Percentiles rank a stretch among this genome's conserved stretches.
These are phyloP conservation scores for Sisymbrium irio DNA, from an alignment of 345 rosid species.

Conservation along the genomic window DNA sequence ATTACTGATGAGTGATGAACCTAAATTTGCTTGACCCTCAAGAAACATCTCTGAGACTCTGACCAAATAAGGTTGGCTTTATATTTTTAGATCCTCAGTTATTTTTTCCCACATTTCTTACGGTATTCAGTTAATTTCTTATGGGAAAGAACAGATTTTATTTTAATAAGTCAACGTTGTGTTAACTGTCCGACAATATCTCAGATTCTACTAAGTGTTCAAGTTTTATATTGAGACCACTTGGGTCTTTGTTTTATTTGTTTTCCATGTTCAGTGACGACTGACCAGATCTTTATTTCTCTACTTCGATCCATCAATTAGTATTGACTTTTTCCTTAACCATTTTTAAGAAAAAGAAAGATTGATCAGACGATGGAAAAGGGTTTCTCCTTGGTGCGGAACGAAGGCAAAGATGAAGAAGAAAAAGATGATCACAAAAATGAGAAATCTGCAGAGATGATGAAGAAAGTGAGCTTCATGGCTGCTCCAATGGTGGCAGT, in stretches of 20 bases:
- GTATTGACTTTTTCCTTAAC: not conserved
- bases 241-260: not conserved
- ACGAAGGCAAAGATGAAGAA: slow-evolving; percentile 7
- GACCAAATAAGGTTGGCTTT: not conserved
- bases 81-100: not conserved
- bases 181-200: not conserved
- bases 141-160: not conserved
- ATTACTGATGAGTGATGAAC: not conserved
- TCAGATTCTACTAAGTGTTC: not conserved
- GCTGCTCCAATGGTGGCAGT: slow-evolving; percentile 40
- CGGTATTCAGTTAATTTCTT: not conserved
- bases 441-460: slow-evolving; percentile 12
- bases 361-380: slow-evolving; percentile 12
- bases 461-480: slow-evolving; percentile 33
- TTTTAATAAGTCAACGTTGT: not conserved
- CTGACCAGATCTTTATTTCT: not conserved
- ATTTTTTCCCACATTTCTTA: not conserved
- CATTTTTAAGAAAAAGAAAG: not conserved
- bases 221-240: not conserved
- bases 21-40: not conserved
- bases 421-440: not conserved
- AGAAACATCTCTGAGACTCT: not conserved
- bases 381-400: slow-evolving; percentile 15
- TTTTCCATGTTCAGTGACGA: not conserved
- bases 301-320: not conserved